Evolutionary conservation across 2,329 filamentous ascomycete genomes (phyloP), one percentile per base, ranked within the genome.

Genomic region (Ascochyta rabiei): DNA sequence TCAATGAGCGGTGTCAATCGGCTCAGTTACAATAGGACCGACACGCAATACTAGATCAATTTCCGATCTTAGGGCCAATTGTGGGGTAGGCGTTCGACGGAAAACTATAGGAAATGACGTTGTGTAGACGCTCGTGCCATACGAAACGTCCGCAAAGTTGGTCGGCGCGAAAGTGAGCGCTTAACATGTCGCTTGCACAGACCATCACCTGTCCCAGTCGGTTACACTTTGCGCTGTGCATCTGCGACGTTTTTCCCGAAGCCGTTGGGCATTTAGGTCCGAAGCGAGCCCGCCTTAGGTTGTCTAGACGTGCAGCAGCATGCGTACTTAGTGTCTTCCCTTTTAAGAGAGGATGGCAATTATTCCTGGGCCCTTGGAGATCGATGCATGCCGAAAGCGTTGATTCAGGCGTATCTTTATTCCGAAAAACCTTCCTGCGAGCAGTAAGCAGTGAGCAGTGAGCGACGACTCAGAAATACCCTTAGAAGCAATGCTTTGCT

Each of bases 311-410:
- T 63, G 63, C 65, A 68, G 65, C 59, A 61, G 59, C 62, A 63
- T 65, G 65, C 65, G 57, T 64, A 59, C 34, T 64, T 67, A 67
- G 65, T 62, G 48, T 63, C 59, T 56, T 62, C 49, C 51, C 38
- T 46, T 48, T 51, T 68, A 68, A 65, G 65, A 63, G 63, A 68
- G 62, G 35, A 53, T 49, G 58, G 57, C 40, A 62, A 57, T 49
- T 46, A 55, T 53, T 49, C 56, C 61, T 58, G 60, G 51, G 57
- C 60, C 61, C 52, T 59, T 48, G 26, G 47, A 51, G 34, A 33
- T 41, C 24, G 31, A 26, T 33, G 47, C 52, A 55, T 21, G 41
- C n/a, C n/a, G 46, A 41, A 4, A 15, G 42, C 13, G 18, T 13
- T 38, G 46, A 47, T 31, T 46, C 41, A 23, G 30, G 46, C 41